A percentile compares a stretch with the other conserved stretches of the same genome.
phyloP scores from a whole-genome alignment of 2,329 filamentous ascomycete species.

The Trichothecium sympodiale region DNA sequence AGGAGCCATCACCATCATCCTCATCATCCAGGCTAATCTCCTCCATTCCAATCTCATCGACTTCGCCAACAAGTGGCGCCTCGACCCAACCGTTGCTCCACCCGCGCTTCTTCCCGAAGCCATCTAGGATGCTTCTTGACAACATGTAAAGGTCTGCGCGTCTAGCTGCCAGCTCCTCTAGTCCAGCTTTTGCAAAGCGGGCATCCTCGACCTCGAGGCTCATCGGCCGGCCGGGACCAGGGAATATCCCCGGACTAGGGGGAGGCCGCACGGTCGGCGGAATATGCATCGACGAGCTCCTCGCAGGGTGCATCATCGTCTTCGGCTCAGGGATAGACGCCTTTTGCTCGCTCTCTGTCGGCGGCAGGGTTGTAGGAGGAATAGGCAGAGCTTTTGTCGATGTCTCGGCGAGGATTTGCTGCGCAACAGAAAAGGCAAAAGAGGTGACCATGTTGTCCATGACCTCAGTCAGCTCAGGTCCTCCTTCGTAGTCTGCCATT shows the following conservation, averaged over 20 bases:
- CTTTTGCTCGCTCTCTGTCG: conserved; percentile 46
- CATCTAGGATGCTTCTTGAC: conserved; percentile 68
- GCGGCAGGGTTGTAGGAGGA: conserved; percentile 43
- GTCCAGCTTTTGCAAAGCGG: conserved; percentile 49
- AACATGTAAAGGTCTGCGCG: conserved; percentile 74
- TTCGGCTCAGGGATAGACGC: conserved; percentile 55
- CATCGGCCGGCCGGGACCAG: conserved; percentile 30
- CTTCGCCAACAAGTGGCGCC: conserved; percentile 38
- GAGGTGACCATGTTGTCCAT: conserved; percentile 67
- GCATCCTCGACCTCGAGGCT: conserved; percentile 27
- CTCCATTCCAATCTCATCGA: conserved; percentile 38
- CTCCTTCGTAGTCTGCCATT: conserved; percentile 29
- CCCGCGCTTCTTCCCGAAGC: conserved; percentile 56
- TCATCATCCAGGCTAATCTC: conserved; percentile 44
- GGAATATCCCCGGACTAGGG: conserved; percentile 41
- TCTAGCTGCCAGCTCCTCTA: conserved; percentile 72
- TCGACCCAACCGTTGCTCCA: conserved; percentile 71
- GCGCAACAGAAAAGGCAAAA: conserved; percentile 65
- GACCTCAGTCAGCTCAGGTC: conserved; percentile 35
- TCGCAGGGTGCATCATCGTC: conserved; percentile 58
- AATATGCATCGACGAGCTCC: conserved; percentile 49
- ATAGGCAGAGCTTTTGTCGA: conserved; percentile 57
- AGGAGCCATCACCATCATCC: conserved; percentile 10
- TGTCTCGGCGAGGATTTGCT: conserved; percentile 68
- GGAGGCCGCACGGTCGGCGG: conserved; percentile 24